Conservation (phyloP, 1,139 yeast species). For the Pichia sp. region DNA sequence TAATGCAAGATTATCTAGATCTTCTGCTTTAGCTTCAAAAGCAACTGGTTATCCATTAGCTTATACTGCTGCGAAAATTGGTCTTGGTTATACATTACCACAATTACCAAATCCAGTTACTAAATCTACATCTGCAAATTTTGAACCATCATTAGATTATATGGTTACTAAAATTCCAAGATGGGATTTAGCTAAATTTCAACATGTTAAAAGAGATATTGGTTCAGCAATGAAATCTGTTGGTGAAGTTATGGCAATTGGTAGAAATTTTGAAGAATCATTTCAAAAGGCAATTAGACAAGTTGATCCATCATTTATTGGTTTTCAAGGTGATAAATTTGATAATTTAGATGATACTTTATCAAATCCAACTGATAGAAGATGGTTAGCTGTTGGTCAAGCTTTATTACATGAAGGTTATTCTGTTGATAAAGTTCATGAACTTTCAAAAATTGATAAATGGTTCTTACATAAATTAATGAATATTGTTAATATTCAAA, state of each 20-base stretch:
- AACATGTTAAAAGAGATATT: constrained; percentile 85
- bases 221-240: constrained; percentile 98
- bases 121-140: constrained; percentile 90
- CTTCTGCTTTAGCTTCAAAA: constrained; percentile 96
- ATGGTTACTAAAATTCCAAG: constrained; percentile 96
- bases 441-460: constrained; percentile 83
- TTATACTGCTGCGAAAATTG: constrained; percentile 96
- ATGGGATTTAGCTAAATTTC: constrained; percentile 96
- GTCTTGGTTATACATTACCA: constrained; percentile 88
- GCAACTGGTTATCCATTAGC: constrained; percentile 99
- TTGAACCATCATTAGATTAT: constrained; percentile 95
- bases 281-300: constrained; percentile 97
- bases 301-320: constrained; percentile 85
- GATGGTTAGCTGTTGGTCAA: constrained; percentile 98
- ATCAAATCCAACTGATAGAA: constrained; percentile 90
- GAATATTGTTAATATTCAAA: constrained; percentile 87
- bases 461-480: constrained; percentile 92
- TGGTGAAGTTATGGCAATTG: constrained; percentile 99
- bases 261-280: constrained; percentile 95
- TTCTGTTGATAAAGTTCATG: constrained; percentile 86
- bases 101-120: constrained; percentile 96
- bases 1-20: constrained; percentile 93
- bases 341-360: constrained; percentile 76
- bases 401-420: constrained; percentile 87
- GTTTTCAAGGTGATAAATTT: constrained; percentile 85